Evolutionary conservation across 139 green algal species (phyloP).

Genomic region (Micractinium conductrix): DNA sequence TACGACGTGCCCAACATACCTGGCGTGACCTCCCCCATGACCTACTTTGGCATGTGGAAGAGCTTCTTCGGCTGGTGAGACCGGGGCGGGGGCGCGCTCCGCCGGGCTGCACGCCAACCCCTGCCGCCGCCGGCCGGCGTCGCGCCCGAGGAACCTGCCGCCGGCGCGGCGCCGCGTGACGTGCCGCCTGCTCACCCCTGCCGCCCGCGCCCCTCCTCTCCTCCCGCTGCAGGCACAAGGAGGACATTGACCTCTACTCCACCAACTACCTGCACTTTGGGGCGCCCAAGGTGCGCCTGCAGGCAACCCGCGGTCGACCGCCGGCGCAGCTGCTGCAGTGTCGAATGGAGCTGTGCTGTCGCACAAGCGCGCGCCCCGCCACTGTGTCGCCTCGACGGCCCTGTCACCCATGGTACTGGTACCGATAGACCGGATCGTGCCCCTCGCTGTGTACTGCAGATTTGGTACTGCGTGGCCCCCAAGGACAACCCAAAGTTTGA

Average conservation of each 20-base stretch:
- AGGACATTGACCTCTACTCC: constrained; percentile 93
- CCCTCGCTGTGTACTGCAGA: constrained; percentile 1
- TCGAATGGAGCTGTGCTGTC: too few relatives aligned
- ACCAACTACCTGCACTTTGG: constrained; percentile 98
- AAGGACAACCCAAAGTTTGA: constrained; percentile 76
- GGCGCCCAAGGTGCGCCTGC: constrained; percentile 29
- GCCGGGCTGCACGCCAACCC: neutral
- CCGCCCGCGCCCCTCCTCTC: neutral
- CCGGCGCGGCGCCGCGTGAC: too few relatives aligned
- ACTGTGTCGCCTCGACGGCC: too few relatives aligned
- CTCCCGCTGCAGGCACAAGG: constrained; percentile 71
- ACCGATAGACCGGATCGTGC: neutral
- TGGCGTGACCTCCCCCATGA: constrained; percentile 84
- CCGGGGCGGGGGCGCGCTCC: neutral
- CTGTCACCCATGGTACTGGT: too few relatives aligned
- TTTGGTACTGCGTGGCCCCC: constrained; percentile 86
- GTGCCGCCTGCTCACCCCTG: neutral
- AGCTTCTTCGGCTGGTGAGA: constrained; percentile 3
- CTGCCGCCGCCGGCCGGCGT: too few relatives aligned
- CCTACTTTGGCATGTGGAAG: constrained; percentile 89
- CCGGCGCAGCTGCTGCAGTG: too few relatives aligned
- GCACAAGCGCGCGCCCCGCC: too few relatives aligned
- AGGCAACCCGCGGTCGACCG: too few relatives aligned
- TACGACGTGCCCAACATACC: constrained; percentile 46
- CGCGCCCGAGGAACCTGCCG: too few relatives aligned